Evolutionary conservation across 2,329 filamentous ascomycete genomes (phyloP).

Genomic region (Penicillium sp.): DNA sequence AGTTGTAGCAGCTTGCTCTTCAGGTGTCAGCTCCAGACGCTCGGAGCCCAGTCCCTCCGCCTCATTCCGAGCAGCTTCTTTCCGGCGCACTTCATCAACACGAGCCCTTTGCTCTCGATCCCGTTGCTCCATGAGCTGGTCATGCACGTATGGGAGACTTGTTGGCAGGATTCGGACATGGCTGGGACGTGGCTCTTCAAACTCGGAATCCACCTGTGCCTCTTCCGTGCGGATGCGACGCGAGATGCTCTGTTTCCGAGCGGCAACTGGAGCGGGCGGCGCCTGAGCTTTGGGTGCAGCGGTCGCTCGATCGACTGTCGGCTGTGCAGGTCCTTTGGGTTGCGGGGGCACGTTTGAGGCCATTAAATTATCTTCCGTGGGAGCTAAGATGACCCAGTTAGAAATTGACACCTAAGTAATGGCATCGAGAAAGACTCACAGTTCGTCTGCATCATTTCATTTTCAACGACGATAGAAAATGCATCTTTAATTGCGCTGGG

Average conservation of each 20-base stretch:
- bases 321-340: conserved; percentile 23
- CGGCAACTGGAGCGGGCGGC: conserved; percentile 18
- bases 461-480: conserved; percentile 96
- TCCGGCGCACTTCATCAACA: conserved; percentile 47
- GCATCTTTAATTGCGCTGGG: conserved; percentile 98
- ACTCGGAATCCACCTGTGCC: conserved; percentile 30
- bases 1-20: conserved; percentile 78
- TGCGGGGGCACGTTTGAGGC: conserved; percentile 20
- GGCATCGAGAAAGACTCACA: conserved; percentile 61
- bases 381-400: conserved; percentile 28
- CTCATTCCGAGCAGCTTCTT: conserved; percentile 21
- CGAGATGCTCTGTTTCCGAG: conserved; percentile 27
- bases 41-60: conserved; percentile 22
- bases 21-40: conserved; percentile 46
- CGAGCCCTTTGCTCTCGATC: conserved; percentile 33
- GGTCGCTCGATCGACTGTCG: conserved; percentile 29
- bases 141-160: conserved; percentile 86
- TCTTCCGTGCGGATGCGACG: conserved; percentile 27
- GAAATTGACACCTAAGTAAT: neutral
- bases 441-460: conserved; percentile 93
- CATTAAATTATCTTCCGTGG: conserved; percentile 38
- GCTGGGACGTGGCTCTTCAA: conserved; percentile 62
- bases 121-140: conserved; percentile 75
- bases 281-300: conserved; percentile 23
- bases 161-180: conserved; percentile 91